These are phyloP conservation scores for Petunia axillaris DNA, from an alignment of 257 asterid genomes.

Conservation along the genomic window DNA sequence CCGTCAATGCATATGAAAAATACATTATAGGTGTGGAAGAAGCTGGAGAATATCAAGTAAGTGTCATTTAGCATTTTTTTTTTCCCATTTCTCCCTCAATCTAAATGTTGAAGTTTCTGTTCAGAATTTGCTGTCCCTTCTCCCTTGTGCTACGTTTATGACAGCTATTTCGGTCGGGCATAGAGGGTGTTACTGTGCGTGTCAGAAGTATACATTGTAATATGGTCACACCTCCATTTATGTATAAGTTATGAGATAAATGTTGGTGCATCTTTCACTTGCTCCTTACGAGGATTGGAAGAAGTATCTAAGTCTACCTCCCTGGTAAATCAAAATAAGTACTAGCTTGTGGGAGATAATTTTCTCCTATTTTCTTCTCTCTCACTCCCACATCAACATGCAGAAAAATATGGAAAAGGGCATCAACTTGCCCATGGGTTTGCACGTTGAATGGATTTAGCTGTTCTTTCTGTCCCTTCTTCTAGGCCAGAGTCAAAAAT, in stretches of 20 bases:
- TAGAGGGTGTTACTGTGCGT: neutral
- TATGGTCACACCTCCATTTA: neutral
- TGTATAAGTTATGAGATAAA: neutral
- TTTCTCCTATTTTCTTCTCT: neutral
- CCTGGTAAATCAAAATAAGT: neutral
- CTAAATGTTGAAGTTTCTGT: constrained; percentile 21
- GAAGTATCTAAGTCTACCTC: neutral
- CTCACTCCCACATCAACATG: neutral
- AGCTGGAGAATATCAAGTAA: constrained; percentile 98
- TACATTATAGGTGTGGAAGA: constrained; percentile 88
- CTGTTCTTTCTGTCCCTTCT: constrained; percentile 3
- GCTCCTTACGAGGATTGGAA: neutral
- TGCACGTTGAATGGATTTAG: constrained; percentile 8
- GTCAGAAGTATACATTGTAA: neutral
- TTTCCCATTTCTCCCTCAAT: constrained; percentile 2
- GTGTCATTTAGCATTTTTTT: constrained; percentile 38
- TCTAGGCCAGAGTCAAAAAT: neutral
- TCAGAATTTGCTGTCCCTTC: constrained; percentile 19
- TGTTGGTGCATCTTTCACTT: neutral
- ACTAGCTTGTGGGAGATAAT: neutral
- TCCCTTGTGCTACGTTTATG: neutral
- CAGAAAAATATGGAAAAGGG: neutral
- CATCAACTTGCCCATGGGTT: neutral
- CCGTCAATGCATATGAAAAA: constrained; percentile 62
- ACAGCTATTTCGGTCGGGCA: neutral